Evolutionary conservation across 2,329 filamentous ascomycete species (phyloP).

Genomic region (Leptographium wingfieldii): DNA sequence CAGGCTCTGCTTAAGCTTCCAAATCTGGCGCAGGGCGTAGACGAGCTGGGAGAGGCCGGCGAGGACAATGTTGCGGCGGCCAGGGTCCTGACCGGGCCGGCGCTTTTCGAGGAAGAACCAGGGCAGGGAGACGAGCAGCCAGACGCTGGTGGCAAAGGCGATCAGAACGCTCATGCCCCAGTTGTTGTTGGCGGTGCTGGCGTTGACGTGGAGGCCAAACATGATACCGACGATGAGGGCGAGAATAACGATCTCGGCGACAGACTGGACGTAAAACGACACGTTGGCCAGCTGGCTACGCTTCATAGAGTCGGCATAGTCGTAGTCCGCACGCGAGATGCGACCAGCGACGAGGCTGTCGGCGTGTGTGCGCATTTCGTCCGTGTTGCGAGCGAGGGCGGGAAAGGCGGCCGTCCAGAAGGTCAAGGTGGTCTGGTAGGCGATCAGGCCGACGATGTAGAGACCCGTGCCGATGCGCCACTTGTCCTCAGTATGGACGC

Average conservation of each 20-base stretch:
- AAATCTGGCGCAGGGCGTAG: not conserved
- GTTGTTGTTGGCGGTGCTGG: not conserved
- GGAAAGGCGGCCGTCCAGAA: constrained; percentile 2
- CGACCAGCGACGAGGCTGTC: not conserved
- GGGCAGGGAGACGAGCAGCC: constrained; percentile 9
- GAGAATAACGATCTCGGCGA: constrained; percentile 2
- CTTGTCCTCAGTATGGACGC: not conserved
- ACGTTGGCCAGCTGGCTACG: constrained; percentile 2
- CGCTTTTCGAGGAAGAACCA: constrained; percentile 15
- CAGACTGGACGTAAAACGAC: not conserved
- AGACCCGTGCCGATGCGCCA: not conserved
- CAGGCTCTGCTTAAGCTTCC: not conserved
- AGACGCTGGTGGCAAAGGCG: not conserved
- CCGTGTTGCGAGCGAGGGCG: not conserved
- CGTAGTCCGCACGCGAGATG: constrained; percentile 1
- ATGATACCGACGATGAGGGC: constrained; percentile 1
- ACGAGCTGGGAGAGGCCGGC: not conserved
- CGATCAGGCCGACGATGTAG: constrained; percentile 3
- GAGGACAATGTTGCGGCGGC: not conserved
- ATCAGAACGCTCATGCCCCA: not conserved
- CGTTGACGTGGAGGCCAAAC: constrained; percentile 1
- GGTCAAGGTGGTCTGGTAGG: not conserved
- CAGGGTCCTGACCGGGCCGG: constrained; percentile 11
- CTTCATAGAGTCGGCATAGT: constrained; percentile 1
- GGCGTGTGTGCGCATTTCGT: not conserved